Evolutionary conservation across 129 eudicot species (phyloP).

Genomic region (Sambucus nigra): DNA sequence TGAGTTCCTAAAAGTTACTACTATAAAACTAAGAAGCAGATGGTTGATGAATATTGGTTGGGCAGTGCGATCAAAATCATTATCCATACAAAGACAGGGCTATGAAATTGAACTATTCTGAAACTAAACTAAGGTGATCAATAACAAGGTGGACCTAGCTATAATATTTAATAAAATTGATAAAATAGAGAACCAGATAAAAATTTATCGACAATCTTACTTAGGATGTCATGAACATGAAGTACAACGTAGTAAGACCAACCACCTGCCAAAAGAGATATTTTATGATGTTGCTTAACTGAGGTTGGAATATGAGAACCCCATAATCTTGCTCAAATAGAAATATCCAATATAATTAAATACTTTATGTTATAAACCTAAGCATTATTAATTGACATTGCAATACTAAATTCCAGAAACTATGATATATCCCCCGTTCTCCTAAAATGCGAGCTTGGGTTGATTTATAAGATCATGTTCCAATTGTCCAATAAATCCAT

Average conservation of each 20-base stretch:
- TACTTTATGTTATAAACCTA: not conserved
- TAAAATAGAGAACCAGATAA: not conserved
- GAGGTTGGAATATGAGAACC: not conserved
- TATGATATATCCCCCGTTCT: too few relatives aligned
- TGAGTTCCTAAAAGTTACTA: not conserved
- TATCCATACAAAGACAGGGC: not conserved
- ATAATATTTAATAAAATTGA: not conserved
- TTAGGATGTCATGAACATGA: not conserved
- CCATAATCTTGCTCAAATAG: not conserved
- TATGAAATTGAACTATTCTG: not conserved
- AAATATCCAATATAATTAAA: not conserved
- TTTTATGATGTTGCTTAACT: not conserved
- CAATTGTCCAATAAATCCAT: too few relatives aligned
- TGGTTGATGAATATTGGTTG: not conserved
- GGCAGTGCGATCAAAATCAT: not conserved
- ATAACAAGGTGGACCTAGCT: not conserved
- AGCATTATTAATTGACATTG: not conserved
- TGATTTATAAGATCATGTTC: too few relatives aligned
- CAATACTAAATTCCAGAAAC: not conserved
- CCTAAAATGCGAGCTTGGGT: too few relatives aligned
- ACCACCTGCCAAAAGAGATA: not conserved
- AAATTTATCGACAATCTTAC: not conserved
- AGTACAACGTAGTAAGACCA: not conserved
- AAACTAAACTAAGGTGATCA: not conserved
- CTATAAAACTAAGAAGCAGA: not conserved